Evolutionary conservation across 345 rosid genomes (phyloP).

Genomic region (Rhodamnia rubescens): DNA sequence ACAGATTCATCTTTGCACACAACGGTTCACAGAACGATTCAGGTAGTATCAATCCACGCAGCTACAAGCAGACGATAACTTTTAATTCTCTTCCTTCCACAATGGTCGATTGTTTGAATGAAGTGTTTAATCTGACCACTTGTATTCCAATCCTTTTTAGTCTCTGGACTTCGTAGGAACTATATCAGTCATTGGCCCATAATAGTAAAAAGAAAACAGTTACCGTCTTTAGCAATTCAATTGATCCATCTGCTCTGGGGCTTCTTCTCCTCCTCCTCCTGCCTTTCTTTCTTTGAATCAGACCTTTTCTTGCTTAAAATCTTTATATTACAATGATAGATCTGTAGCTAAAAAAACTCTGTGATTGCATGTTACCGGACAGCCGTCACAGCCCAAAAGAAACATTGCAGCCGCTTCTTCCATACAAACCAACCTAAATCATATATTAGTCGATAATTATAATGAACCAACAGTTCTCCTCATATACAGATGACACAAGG

Average conservation of each 20-base stretch:
- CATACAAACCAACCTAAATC: background rate
- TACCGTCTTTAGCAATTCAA: background rate
- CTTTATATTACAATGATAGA: background rate
- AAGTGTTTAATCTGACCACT: background rate
- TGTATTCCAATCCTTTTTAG: background rate
- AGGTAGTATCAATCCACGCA: background rate
- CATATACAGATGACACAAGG: background rate
- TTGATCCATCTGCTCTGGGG: background rate
- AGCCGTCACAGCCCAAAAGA: background rate
- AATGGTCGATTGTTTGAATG: background rate
- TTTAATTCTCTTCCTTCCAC: background rate
- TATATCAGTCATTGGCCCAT: background rate
- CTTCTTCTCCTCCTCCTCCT: background rate
- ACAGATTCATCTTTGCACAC: background rate
- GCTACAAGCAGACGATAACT: background rate
- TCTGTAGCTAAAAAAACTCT: background rate
- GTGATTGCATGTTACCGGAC: background rate
- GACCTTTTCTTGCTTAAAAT: background rate
- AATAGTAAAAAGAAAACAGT: background rate
- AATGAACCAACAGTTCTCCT: background rate
- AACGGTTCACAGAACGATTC: background rate
- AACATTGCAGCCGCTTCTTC: background rate
- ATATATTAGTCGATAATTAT: background rate
- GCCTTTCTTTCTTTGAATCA: background rate
- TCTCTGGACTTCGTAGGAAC: background rate